A percentile compares a stretch with the other conserved stretches of the same genome.
Evolutionary conservation across 345 rosid genomes (phyloP).

Genomic region (Microthlaspi erraticum): DNA sequence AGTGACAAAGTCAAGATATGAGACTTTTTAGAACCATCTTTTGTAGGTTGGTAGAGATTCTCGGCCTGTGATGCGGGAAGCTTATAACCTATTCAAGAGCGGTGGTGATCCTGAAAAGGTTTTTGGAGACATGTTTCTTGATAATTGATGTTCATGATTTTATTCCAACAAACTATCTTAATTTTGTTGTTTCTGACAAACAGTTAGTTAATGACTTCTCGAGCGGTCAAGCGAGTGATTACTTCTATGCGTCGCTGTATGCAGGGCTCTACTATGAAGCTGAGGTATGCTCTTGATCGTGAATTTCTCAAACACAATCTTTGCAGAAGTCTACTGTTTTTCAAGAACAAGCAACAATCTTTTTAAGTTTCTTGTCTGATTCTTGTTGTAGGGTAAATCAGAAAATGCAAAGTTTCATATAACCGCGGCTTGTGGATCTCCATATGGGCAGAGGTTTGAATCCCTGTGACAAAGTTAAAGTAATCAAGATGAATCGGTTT

Average conservation of each 20-base stretch:
- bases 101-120: conserved; percentile 96
- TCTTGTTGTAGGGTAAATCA: conserved; percentile 56
- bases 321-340: background rate
- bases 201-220: conserved; percentile 71
- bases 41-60: conserved; percentile 91
- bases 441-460: conserved; percentile 77
- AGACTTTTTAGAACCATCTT: background rate
- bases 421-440: conserved; percentile 62
- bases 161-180: background rate
- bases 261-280: conserved; percentile 87
- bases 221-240: conserved; percentile 55
- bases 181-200: background rate
- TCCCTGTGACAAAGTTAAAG: background rate
- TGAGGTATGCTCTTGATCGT: conserved; percentile 57
- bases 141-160: background rate
- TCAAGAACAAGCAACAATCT: background rate
- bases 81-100: conserved; percentile 73
- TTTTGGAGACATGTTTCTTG: conserved; percentile 14
- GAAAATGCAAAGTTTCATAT: conserved; percentile 71
- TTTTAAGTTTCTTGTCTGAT: background rate
- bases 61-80: conserved; percentile 80
- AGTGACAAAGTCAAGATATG: background rate
- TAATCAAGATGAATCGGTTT: background rate
- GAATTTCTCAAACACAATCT: conserved; percentile 6
- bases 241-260: conserved; percentile 78